Evolutionary conservation across 768 basidiomycete species (phyloP).

Genomic region (Boletus sp.): DNA sequence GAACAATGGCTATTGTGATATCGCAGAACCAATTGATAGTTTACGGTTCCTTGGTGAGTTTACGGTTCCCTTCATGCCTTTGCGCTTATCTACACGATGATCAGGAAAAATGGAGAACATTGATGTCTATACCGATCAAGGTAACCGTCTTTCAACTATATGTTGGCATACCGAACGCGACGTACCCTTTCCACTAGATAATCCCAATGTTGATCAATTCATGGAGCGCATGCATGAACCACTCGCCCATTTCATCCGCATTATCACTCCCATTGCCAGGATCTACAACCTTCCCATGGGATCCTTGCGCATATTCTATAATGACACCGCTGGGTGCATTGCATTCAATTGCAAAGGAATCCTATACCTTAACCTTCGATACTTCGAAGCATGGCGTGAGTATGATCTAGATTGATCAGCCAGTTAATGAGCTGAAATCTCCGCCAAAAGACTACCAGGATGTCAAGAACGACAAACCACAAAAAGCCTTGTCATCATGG

Average conservation of each 20-base stretch:
- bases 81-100: not conserved
- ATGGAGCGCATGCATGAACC: conserved; percentile 47
- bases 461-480: not conserved
- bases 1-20: conserved; percentile 74
- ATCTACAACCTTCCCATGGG: conserved; percentile 68
- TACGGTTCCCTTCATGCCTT: not conserved
- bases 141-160: conserved; percentile 30
- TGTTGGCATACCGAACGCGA: not conserved
- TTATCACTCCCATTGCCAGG: conserved; percentile 59
- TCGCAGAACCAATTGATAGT: conserved; percentile 56
- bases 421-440: not conserved
- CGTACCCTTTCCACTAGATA: conserved; percentile 39
- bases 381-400: conserved; percentile 82
- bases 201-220: conserved; percentile 44
- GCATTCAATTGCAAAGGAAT: conserved; percentile 88
- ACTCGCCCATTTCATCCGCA: conserved; percentile 62
- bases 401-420: conserved; percentile 7
- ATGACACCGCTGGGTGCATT: conserved; percentile 63
- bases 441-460: not conserved
- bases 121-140: conserved; percentile 57
- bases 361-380: conserved; percentile 82
- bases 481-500: not conserved
- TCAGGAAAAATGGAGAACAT: conserved; percentile 53
- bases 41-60: conserved; percentile 51
- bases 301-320: conserved; percentile 81